Evolutionary conservation across 495 filamentous ascomycete genomes (phyloP), one percentile per base, ranked within the genome.

Genomic region (Trichoderma asperelloides): DNA sequence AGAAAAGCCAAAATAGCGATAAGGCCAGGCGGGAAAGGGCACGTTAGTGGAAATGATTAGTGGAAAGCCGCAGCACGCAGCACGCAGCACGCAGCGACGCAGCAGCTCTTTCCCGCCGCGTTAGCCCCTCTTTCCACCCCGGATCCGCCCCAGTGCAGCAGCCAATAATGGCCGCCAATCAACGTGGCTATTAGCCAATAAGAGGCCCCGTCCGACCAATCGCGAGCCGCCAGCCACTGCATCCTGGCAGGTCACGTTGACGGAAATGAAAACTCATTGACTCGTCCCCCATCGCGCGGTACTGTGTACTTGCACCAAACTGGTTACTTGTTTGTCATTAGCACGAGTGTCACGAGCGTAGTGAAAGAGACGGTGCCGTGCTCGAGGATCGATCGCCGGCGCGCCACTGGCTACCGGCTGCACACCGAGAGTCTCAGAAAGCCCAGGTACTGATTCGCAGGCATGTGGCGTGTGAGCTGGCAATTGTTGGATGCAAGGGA

Each of bases 111-210:
- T 55, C 49, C 49, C 55, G 9, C 55, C 23, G 21, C 23, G 0
- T 13, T 60, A 2, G 8, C 21, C 27, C 55, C 11, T 30, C 27
- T 55, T 55, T 25, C 55, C 27, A 9, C 25, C 55, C 47, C 47
- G n/a, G 47, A 21, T 18, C 47, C 47, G 47, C 47, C 18, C 47
- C 25, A 16, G 27, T 25, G 55, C 55, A 25, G 27, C 55, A 25
- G 55, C 55, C 55, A 60, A 60, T 60, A 23, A 60, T 23, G 1
- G 27, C 55, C 55, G 23, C 55, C 25, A 45, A 45, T 25, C 49
- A 55, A n/a, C 49, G 18, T 55, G 55, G 33, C 23, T 60, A 60
- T 27, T 60, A 60, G 55, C 55, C 55, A 60, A 60, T 60, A 27
- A 27, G 55, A 60, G 55, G 13, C 21, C n/a, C 49, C 16, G 2